Base-by-base conservation (phyloP, 1,139 yeast genomes). In the Diutina rugosa region DNA sequence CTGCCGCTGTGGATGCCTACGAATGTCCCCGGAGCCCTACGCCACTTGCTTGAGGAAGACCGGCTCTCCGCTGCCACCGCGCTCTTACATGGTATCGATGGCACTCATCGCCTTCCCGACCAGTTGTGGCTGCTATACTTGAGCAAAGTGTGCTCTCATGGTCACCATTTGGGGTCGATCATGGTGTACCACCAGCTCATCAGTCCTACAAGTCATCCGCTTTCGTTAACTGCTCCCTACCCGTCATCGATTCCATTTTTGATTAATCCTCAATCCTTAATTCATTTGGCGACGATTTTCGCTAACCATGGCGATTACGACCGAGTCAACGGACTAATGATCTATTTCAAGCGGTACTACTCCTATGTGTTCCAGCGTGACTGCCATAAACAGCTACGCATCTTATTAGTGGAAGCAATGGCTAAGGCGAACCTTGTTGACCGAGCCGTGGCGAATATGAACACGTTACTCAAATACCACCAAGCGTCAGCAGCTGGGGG, bases 131-230 rank as follows among this genome's bases (percentile, higher is more conserved):
- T 49, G 53, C 18, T 9, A 8, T 49, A 28, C 18, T 8, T 32
- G 28, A n/a, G 28, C 8, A n/a, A 18, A 49, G 53, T 49, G 14
- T 49, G 53, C 6, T n/a, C 9, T 4, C 29, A n/a, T 2, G 41
- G 29, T 3, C 41, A 32, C 29, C 53, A 49, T 32, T 32, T 49
- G 44, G 53, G 53, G 7, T 38, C 53, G 9, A 49, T 49, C 32
- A 49, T 49, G 53, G 26, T 32, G 10, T 49, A 49, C 53, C 53
- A 49, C 16, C 53, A 32, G 8, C 44, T 49, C 32, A n/a, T 49
- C 7, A n/a, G 10, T 18, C 53, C 53, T 3, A 30, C 12, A 2
- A 10, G 16, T 12, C 53, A 30, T 9, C n/a, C 28, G 8, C 41
- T 10, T 6, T n/a, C 28, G 26, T 1, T 49, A 10, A 32, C 53